Base-by-base conservation (phyloP, 805 yeast species). In the Saccharomyces cerevisiae region DNA sequence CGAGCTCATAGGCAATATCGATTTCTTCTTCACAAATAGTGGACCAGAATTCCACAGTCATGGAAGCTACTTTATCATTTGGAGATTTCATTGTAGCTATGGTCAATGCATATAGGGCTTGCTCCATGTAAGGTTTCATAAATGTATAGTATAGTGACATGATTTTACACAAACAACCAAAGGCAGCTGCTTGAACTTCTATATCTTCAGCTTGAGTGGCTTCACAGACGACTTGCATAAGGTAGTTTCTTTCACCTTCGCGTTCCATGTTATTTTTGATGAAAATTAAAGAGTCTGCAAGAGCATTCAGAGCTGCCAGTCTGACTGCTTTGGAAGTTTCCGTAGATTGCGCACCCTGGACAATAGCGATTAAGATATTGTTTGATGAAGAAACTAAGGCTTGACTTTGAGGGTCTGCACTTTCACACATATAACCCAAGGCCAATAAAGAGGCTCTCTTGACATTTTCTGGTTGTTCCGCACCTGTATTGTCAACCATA, bases 1-100 rank as follows among this genome's bases (percentile, higher is more conserved):
- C 84, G 59, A 80, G 76, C 66, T 84, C 88, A 55, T 81, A 71
- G 17, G 86, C 81, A 56, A 88, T 83, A 59, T 89, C 97, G 58
- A 87, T 78, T 72, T 94, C 99, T 67, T 87, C 97, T 74, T 94
- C 99, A 75, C 98, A 91, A n/a, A 94, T 94, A n/a, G 99, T 89
- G 56, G 92, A 84, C 99, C 99, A 94, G 70, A 94, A 92, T 74
- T 94, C 99, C 55, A 94, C 94, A 30, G 99, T 97, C 97, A 92
- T 91, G 68, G 97, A 89, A 0, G 97, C 86, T 30, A 94, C 98
- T 63, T 81, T 81, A 72, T 89, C 86, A 32, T 73, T 67, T 6
- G 64, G 60, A 54, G 89, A 84, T 71, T 85, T 85, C 97, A 94
- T 94, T 47, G 98, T 97, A 22, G 84, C 73, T 47, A 92, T 90